Evolutionary conservation across 139 green algal genomes (phyloP).

Genomic region (Chlorella ohadii): DNA sequence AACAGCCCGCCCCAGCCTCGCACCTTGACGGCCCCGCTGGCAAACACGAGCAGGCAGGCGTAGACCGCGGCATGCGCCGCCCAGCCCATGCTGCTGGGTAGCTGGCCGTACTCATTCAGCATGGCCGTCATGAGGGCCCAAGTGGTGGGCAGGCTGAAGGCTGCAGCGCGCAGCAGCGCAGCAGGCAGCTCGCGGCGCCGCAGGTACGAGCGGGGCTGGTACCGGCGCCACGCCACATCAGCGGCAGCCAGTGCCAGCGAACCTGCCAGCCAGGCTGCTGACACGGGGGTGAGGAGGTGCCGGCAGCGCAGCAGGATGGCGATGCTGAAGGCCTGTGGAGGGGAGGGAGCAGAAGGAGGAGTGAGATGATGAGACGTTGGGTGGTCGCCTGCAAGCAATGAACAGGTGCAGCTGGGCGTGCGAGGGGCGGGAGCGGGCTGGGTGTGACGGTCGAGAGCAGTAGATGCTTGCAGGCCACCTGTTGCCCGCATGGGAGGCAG

Average conservation of each 20-base stretch:
- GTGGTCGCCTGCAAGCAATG: no score
- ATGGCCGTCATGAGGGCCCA: background rate
- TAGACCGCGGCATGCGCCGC: background rate
- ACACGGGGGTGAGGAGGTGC: background rate
- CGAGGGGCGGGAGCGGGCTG: no score
- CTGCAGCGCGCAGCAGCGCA: background rate
- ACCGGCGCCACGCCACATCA: background rate
- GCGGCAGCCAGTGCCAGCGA: background rate
- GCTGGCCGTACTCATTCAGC: background rate
- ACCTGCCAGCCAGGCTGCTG: background rate
- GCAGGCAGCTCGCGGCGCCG: background rate
- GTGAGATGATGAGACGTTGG: no score
- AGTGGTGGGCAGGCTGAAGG: background rate
- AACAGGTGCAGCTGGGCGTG: no score
- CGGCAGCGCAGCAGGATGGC: background rate
- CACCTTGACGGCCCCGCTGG: slow-evolving; percentile 2
- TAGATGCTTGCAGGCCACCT: no score
- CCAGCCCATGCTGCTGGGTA: background rate
- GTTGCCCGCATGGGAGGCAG: no score
- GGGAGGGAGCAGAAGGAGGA: no score
- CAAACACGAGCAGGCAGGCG: slow-evolving; percentile 5
- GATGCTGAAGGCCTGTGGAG: background rate
- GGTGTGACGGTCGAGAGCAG: no score
- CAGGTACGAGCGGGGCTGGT: background rate
- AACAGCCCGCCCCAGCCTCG: background rate